Evolutionary conservation across 192 early-diverging fungal genomes (phyloP).

Genomic region (Polychytrium aggregatum): DNA sequence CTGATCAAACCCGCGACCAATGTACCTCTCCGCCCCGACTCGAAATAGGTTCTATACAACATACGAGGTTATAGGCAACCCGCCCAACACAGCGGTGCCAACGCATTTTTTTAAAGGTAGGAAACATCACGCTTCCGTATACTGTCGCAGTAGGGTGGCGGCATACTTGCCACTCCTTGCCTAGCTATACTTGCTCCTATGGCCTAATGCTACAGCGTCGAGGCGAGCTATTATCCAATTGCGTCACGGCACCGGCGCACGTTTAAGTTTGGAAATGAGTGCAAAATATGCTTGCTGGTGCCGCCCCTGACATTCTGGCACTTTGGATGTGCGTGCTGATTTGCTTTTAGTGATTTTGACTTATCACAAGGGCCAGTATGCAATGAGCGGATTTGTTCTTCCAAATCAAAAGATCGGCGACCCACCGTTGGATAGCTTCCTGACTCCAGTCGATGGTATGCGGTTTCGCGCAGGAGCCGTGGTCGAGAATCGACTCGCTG

Average conservation of each 20-base stretch:
- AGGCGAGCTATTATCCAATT: too few relatives aligned
- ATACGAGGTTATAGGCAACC: conserved; percentile 79
- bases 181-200: too few relatives aligned
- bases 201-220: too few relatives aligned
- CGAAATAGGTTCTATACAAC: conserved; percentile 46
- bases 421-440: conserved; percentile 53
- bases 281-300: neutral
- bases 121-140: too few relatives aligned
- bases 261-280: too few relatives aligned
- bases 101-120: conserved; percentile 82
- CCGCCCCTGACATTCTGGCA: neutral
- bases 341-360: conserved; percentile 51
- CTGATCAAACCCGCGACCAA: too few relatives aligned
- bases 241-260: too few relatives aligned
- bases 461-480: neutral
- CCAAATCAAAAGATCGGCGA: conserved; percentile 68
- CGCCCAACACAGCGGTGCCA: conserved; percentile 79
- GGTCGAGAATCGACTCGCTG: conserved; percentile 54
- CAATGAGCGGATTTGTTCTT: conserved; percentile 65
- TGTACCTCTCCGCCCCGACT: neutral
- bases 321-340: neutral
- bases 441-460: conserved; percentile 63
- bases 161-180: neutral
- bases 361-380: conserved; percentile 28
- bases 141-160: neutral